Evolutionary conservation across 306 rosid genomes (phyloP).

Genomic region (Calophaca sinica): DNA sequence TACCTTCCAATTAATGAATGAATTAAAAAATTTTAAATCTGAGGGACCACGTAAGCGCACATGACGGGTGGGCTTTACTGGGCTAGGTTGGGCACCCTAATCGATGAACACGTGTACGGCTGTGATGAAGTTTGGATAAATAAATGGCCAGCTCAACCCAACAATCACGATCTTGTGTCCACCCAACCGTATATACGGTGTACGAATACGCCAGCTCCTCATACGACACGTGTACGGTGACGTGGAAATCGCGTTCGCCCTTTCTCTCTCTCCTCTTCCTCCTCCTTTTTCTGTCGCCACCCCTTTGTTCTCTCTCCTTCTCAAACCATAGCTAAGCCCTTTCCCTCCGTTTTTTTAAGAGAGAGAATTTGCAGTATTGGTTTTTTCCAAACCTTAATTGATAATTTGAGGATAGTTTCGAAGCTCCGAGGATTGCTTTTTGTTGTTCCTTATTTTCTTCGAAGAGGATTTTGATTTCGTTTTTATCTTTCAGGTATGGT

Average conservation of each 20-base stretch:
- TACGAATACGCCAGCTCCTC: slow-evolving; percentile 49
- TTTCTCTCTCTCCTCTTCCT: slow-evolving; percentile 35
- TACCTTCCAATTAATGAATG: no score
- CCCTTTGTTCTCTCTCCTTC: slow-evolving; percentile 28
- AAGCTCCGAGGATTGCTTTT: slow-evolving; percentile 38
- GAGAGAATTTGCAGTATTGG: slow-evolving; percentile 32
- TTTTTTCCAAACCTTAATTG: background rate
- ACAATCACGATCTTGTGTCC: slow-evolving; percentile 56
- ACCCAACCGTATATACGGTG: slow-evolving; percentile 44
- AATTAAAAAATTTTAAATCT: background rate
- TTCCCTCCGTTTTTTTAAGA: slow-evolving; percentile 47
- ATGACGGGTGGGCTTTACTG: slow-evolving; percentile 47
- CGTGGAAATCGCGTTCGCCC: slow-evolving; percentile 62
- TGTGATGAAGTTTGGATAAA: slow-evolving; percentile 48
- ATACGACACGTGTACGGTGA: slow-evolving; percentile 87
- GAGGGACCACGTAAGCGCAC: slow-evolving; percentile 64
- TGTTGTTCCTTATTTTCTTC: background rate
- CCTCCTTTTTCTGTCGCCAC: slow-evolving; percentile 46
- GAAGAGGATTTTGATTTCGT: no score
- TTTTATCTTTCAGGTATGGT: slow-evolving; percentile 57
- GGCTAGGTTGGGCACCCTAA: slow-evolving; percentile 47
- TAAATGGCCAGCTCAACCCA: slow-evolving; percentile 71
- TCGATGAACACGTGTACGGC: slow-evolving; percentile 68
- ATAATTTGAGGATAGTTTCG: slow-evolving; percentile 38
- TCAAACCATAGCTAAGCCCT: slow-evolving; percentile 24